These are phyloP conservation scores for Kwoniella bestiolae DNA, from an alignment of 768 basidiomycete genomes.

Conservation along the genomic window DNA sequence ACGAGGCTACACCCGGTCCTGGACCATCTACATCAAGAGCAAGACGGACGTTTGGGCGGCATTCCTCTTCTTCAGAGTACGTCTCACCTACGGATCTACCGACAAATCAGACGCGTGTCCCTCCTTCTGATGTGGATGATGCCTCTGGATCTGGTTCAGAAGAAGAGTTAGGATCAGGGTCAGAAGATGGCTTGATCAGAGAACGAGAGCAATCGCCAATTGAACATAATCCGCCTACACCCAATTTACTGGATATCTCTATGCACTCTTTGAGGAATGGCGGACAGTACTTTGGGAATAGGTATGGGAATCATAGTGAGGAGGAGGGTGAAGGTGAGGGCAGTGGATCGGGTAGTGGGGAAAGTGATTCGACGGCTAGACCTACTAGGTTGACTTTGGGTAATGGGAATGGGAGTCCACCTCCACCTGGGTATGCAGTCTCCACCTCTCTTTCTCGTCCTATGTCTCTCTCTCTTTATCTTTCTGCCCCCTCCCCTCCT, in stretches of 20 bases:
- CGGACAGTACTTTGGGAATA: constrained; percentile 42
- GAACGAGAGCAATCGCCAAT: constrained; percentile 36
- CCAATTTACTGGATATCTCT: constrained; percentile 59
- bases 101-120: not conserved
- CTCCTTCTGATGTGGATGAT: constrained; percentile 20
- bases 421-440: constrained; percentile 55
- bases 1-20: constrained; percentile 25
- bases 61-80: not conserved
- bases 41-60: constrained; percentile 8
- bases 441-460: too few species aligned
- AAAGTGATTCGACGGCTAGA: constrained; percentile 49
- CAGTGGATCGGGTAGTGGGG: constrained; percentile 35
- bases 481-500: too few species aligned
- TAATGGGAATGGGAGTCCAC: constrained; percentile 38
- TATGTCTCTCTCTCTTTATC: too few species aligned
- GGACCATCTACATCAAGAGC: constrained; percentile 30
- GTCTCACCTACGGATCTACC: constrained; percentile 8
- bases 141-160: constrained; percentile 28
- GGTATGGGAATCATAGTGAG: constrained; percentile 27
- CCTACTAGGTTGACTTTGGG: constrained; percentile 11
- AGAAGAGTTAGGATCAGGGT: constrained; percentile 6
- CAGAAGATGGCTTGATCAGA: constrained; percentile 6
- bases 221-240: constrained; percentile 60
- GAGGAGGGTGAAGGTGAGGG: constrained; percentile 28
- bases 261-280: constrained; percentile 55